Conservation (phyloP, 192 early-diverging fungal species). For the Coemansia brasiliensis region DNA sequence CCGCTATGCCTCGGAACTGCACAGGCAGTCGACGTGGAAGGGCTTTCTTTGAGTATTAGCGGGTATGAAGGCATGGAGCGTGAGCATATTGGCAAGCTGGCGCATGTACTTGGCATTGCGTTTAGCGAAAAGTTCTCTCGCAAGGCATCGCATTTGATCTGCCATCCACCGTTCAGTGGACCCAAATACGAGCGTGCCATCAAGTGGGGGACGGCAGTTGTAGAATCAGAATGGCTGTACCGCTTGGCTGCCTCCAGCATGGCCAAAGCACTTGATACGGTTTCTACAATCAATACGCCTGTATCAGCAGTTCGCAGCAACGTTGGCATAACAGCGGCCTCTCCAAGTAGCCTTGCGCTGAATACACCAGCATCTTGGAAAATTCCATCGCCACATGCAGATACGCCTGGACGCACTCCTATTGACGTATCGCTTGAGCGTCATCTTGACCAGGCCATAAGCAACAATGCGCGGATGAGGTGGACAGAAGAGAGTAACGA, state of each 20-base stretch:
- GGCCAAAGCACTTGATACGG: neutral
- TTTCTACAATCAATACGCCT: neutral
- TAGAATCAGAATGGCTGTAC: constrained; percentile 61
- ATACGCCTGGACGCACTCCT: constrained; percentile 44
- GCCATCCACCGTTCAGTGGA: constrained; percentile 59
- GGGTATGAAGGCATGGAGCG: constrained; percentile 62
- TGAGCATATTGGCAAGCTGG: constrained; percentile 56
- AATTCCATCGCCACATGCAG: constrained; percentile 1
- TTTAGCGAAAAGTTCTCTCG: constrained; percentile 60
- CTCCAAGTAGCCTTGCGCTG: neutral
- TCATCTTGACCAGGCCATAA: constrained; percentile 33
- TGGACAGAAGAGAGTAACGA: constrained; percentile 12
- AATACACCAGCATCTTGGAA: constrained; percentile 15
- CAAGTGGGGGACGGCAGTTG: constrained; percentile 69
- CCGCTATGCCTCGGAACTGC: constrained; percentile 13
- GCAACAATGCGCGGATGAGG: constrained; percentile 16
- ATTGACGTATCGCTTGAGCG: constrained; percentile 44
- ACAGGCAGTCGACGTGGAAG: neutral
- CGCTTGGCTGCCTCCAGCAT: constrained; percentile 11
- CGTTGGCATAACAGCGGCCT: neutral
- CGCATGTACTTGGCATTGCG: constrained; percentile 37
- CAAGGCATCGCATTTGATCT: constrained; percentile 70
- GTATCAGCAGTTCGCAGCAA: neutral
- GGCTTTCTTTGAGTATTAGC: constrained; percentile 52
- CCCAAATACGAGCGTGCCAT: constrained; percentile 73